phyloP scores from a whole-genome alignment of 495 filamentous ascomycete species.

The Cenococcum geophilum region DNA sequence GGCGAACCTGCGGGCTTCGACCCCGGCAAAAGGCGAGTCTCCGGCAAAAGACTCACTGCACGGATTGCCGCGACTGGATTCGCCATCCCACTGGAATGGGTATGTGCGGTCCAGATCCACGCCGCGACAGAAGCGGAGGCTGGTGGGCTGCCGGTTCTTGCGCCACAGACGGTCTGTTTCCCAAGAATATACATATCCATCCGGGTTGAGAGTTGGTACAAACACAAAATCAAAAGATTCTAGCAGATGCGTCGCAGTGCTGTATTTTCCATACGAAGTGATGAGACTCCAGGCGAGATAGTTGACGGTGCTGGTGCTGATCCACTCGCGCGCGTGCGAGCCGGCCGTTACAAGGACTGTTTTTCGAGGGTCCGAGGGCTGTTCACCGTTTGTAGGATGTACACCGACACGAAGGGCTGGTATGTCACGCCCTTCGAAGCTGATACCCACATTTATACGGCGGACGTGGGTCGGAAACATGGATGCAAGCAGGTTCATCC shows the following conservation, averaged over 20 bases:
- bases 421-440: constrained; percentile 83
- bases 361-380: constrained; percentile 49
- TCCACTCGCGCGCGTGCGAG: constrained; percentile 91
- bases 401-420: constrained; percentile 73
- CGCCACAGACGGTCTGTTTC: constrained; percentile 88
- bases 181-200: constrained; percentile 94
- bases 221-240: constrained; percentile 82
- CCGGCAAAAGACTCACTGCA: constrained; percentile 92
- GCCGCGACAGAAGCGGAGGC: constrained; percentile 74
- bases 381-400: constrained; percentile 42
- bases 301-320: constrained; percentile 84
- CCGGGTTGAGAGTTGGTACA: constrained; percentile 83
- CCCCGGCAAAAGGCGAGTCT: constrained; percentile 71
- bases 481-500: constrained; percentile 83
- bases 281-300: constrained; percentile 88
- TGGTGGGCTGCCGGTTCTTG: constrained; percentile 85
- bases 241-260: constrained; percentile 65
- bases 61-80: constrained; percentile 62
- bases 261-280: constrained; percentile 64
- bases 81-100: constrained; percentile 70
- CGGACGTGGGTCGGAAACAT: constrained; percentile 78
- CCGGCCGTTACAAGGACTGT: constrained; percentile 81
- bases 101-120: constrained; percentile 85
- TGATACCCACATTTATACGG: constrained; percentile 68
- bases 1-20: constrained; percentile 69